phyloP scores from a whole-genome alignment of 805 yeast species.

The Wickerhamomyces bisporus region DNA sequence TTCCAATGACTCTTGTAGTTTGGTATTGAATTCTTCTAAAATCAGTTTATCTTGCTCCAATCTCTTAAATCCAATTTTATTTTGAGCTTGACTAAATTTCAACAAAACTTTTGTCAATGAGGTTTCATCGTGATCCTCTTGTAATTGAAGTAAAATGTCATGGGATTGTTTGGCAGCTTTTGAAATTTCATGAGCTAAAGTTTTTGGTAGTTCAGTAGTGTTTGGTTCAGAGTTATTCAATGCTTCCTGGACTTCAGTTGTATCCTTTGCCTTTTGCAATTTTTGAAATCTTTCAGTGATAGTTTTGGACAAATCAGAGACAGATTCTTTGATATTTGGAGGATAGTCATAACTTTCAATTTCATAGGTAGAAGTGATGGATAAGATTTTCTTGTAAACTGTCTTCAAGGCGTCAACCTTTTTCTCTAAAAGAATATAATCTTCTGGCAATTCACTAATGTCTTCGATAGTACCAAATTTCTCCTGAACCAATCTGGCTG shows the following conservation, averaged over 20 bases:
- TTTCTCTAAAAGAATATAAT: constrained; percentile 61
- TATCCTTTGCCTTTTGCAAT: constrained; percentile 57
- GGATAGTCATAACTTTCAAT: constrained; percentile 80
- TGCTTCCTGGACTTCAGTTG: constrained; percentile 61
- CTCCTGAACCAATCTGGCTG: constrained; percentile 54
- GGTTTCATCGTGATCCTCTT: constrained; percentile 26
- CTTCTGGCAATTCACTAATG: constrained; percentile 69
- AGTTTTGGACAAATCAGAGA: constrained; percentile 54
- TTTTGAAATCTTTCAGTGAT: constrained; percentile 52
- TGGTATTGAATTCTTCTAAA: constrained; percentile 51
- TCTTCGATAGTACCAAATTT: constrained; percentile 61
- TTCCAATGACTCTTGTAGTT: constrained; percentile 47
- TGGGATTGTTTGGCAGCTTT: constrained; percentile 49
- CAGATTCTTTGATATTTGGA: constrained; percentile 66
- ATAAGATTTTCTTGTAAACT: constrained; percentile 48
- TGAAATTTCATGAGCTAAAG: constrained; percentile 67
- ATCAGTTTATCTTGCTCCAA: constrained; percentile 65
- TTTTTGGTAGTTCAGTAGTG: constrained; percentile 46
- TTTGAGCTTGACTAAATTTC: constrained; percentile 51
- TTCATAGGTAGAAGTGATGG: constrained; percentile 58
- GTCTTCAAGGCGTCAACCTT: constrained; percentile 60
- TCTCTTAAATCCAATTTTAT: constrained; percentile 62
- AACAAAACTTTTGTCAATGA: constrained; percentile 24
- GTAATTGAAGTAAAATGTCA: constrained; percentile 33
- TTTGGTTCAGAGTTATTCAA: constrained; percentile 30